Evolutionary conservation across 2,329 filamentous ascomycete species (phyloP), one percentile per base, ranked within the genome.

Genomic region (Dactylellina parvicollis): DNA sequence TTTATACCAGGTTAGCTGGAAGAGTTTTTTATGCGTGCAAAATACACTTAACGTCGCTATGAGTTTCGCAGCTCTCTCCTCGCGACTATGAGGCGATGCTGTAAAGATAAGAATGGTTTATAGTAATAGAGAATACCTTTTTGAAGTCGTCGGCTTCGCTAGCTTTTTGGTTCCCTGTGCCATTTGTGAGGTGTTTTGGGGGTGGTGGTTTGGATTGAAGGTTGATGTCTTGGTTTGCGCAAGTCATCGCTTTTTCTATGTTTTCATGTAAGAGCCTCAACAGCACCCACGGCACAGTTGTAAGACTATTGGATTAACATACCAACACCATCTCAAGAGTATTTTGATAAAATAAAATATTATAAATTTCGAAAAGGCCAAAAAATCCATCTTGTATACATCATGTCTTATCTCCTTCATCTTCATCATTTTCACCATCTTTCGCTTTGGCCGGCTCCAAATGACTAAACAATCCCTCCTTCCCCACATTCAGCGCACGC

Each of bases 401-500:
- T 14, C 44, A 50, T 18, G 20, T 8, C 22, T 59, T 49, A n/a
- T 52, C 67, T 12, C 57, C 44, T 20, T 62, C 32, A 12, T 14
- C n/a, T 2, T 36, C 44, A 22, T 55, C 60, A 14, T 75, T 79
- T 55, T 81, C 42, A 8, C 14, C 7, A 47, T 52, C 40, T 16
- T 60, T 47, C 30, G 77, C 64, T 91, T 78, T 73, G 2, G 38
- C 20, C 4, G 42, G 44, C 32, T 73, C 69, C 12, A 73, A 28
- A 78, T 91, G 88, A 22, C 84, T 85, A 77, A 86, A 85, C 75
- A 92, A 75, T 0, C 89, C 90, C 71, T 84, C 86, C 80, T 89
- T 91, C 0, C 86, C 85, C 10, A 92, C 85, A 69, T 85, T 85
- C 88, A 91, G 89, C 0, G 90, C 90, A 75, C 83, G 82, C 78